Evolutionary conservation across 192 early-diverging fungal species (phyloP).

Genomic region (Entomortierella chlamydospora): DNA sequence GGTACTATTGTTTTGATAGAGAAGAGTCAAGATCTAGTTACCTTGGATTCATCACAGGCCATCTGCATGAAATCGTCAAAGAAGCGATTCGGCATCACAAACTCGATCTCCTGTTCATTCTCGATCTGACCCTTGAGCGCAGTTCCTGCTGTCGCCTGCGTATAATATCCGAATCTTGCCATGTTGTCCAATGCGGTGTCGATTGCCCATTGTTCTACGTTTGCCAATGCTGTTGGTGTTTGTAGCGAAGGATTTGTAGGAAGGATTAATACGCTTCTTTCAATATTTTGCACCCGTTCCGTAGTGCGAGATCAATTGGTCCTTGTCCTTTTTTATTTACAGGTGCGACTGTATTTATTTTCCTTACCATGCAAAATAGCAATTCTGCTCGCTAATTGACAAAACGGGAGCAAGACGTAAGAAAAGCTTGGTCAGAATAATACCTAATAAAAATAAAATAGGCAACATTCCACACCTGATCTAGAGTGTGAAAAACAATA

Average conservation of each 20-base stretch:
- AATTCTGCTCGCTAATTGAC: slow-evolving; percentile 57
- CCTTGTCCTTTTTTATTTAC: too few relatives aligned
- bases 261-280: too few relatives aligned
- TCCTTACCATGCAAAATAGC: slow-evolving; percentile 66
- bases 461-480: too few relatives aligned
- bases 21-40: too few relatives aligned
- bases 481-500: not conserved
- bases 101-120: slow-evolving; percentile 25
- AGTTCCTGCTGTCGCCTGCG: slow-evolving; percentile 37
- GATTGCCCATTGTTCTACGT: slow-evolving; percentile 79
- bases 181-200: slow-evolving; percentile 77
- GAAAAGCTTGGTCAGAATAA: too few relatives aligned
- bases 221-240: slow-evolving; percentile 62
- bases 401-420: slow-evolving; percentile 10
- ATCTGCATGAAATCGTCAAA: slow-evolving; percentile 70
- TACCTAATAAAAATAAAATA: too few relatives aligned
- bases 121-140: slow-evolving; percentile 21
- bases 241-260: not conserved
- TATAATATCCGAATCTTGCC: slow-evolving; percentile 59
- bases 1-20: too few relatives aligned
- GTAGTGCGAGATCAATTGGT: too few relatives aligned
- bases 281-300: too few relatives aligned
- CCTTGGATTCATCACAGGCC: slow-evolving; percentile 71
- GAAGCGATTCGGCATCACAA: slow-evolving; percentile 55
- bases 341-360: not conserved